Percentiles rank a stretch among this genome's conserved stretches.
Conservation (phyloP, 441 rosid species). For the Kokia cookei region DNA sequence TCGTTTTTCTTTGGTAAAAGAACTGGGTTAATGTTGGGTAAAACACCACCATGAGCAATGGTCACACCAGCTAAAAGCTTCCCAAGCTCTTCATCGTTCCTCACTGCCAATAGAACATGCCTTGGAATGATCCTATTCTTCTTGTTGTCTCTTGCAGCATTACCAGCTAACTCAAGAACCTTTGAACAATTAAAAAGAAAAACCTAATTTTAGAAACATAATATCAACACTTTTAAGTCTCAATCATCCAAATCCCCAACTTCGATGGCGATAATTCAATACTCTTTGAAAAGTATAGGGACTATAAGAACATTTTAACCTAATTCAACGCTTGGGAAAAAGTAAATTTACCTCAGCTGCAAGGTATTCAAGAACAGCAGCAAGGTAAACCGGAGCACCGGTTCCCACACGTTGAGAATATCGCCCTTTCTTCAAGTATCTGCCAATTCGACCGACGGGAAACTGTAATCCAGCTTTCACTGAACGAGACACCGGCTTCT, state of each 20-base stretch:
- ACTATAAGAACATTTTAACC: too few species aligned
- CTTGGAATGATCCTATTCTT: constrained; percentile 54
- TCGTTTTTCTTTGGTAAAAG: constrained; percentile 50
- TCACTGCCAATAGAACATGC: constrained; percentile 48
- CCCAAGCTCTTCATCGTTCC: constrained; percentile 62
- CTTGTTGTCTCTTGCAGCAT: constrained; percentile 48
- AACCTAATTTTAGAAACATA: not conserved
- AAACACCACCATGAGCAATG: constrained; percentile 50
- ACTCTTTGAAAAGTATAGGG: too few species aligned
- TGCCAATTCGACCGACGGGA: constrained; percentile 59
- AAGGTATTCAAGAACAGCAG: constrained; percentile 19
- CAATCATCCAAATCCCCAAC: too few species aligned
- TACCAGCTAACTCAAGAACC: constrained; percentile 48
- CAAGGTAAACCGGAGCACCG: constrained; percentile 71
- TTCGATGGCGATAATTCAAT: too few species aligned
- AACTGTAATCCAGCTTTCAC: constrained; percentile 56
- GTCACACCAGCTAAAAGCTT: constrained; percentile 58
- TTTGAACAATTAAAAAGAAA: not conserved
- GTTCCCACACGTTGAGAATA: constrained; percentile 45
- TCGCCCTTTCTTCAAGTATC: constrained; percentile 55
- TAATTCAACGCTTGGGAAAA: not conserved
- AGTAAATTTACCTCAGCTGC: constrained; percentile 46
- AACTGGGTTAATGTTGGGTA: constrained; percentile 55
- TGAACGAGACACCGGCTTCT: constrained; percentile 53
- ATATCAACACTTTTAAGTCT: not conserved